Evolutionary conservation across 108 stramenopile genomes (phyloP).

Genomic region (Conticribra weissflogii): DNA sequence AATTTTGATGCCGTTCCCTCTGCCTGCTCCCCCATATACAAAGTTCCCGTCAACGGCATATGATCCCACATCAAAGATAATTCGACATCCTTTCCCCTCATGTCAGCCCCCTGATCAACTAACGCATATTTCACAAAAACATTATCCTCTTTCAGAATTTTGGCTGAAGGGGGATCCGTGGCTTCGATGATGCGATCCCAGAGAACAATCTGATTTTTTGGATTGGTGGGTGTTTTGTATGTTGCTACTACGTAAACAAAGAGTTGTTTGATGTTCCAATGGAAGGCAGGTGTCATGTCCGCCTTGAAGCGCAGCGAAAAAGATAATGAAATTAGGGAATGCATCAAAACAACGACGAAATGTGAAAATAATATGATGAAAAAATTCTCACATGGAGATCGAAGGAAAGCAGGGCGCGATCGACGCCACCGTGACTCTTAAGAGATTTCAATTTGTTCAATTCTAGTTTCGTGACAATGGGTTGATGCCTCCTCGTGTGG

Average conservation of each 20-base stretch:
- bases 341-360: too few relatives aligned
- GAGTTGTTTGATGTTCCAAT: constrained; percentile 98
- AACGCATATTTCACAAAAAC: constrained; percentile 96
- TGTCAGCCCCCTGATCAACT: constrained; percentile 93
- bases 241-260: constrained; percentile 93
- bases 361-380: too few relatives aligned
- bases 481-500: constrained; percentile 61
- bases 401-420: constrained; percentile 92
- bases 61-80: constrained; percentile 96
- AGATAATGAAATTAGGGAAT: not conserved
- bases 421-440: constrained; percentile 91
- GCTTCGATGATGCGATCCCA: constrained; percentile 97
- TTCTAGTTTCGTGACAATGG: constrained; percentile 70
- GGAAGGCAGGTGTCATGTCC: constrained; percentile 95
- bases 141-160: constrained; percentile 74
- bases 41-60: constrained; percentile 94
- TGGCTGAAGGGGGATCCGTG: constrained; percentile 60
- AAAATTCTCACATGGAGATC: constrained; percentile 90
- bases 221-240: constrained; percentile 82
- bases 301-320: constrained; percentile 4
- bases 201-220: constrained; percentile 90
- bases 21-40: constrained; percentile 79
- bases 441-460: constrained; percentile 80
- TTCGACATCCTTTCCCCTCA: constrained; percentile 88
- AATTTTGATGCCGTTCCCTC: constrained; percentile 59